Evolutionary conservation across 768 basidiomycete species (phyloP), one percentile per base, ranked within the genome.

Genomic region (Mycena metata): DNA sequence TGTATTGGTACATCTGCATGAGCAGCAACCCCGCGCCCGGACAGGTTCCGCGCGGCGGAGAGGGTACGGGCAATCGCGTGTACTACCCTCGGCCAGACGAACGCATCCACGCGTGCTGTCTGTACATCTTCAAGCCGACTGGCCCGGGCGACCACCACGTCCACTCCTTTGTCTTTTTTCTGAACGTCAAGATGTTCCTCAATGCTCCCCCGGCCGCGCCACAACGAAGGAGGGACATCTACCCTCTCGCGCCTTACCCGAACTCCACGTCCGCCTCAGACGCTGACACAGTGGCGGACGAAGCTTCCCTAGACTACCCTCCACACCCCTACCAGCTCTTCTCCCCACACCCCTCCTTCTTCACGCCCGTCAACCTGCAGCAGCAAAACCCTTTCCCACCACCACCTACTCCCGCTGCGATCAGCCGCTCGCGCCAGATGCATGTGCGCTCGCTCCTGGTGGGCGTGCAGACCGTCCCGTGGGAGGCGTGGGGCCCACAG

Each of bases 1-100:
- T 80, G 72, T 88, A 86, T 69, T 87, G 84, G 83, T 86, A 87
- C 63, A 85, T 86, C 46, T 85, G 84, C 56, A 82, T 86, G 79
- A 86, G 85, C 74, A 84, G 82, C 69, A 87, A 87, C 66, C 84
- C 86, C 5, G 76, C 83, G 19, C 83, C 86, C 8, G 83, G 82
- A 15, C 82, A 80, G 52, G 75, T 81, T 2, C 83, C 83, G 3
- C 46, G 21, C 16, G 50, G 60, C 16, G 50, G 60, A 39, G 42
- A 67, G 30, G 35, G n/a, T 17, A 60, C 58, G 17, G 64, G 55
- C 64, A 78, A 68, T 80, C 81, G 69, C 16, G 73, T 83, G 2
- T 86, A 85, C 72, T 82, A 84, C 64, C 86, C 86, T 19, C 79
- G 75, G 16, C 81, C 81, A 1, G 79, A 83, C n/a, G 85, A 87